Evolutionary conservation across 2,329 filamentous ascomycete species (phyloP).

Genomic region (Pseudocercospora crystallina): DNA sequence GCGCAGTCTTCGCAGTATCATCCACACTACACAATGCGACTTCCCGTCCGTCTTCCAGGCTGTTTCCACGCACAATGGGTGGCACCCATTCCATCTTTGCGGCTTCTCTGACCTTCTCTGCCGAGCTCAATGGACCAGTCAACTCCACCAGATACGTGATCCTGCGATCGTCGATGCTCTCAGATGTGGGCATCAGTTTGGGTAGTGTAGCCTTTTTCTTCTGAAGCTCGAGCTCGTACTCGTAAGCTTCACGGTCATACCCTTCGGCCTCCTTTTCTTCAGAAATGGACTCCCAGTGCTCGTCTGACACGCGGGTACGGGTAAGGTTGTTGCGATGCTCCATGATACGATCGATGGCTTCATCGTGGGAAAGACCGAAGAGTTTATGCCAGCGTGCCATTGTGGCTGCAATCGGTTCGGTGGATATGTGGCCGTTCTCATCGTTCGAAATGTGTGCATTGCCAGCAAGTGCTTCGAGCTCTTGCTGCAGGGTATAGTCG

Average conservation of each 20-base stretch:
- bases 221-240: conserved; percentile 36
- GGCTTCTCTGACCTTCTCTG: conserved; percentile 30
- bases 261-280: conserved; percentile 35
- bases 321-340: conserved; percentile 36
- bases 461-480: conserved; percentile 29
- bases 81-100: conserved; percentile 29
- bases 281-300: conserved; percentile 38
- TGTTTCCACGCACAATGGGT: conserved; percentile 25
- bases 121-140: conserved; percentile 27
- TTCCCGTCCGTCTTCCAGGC: conserved; percentile 25
- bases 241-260: conserved; percentile 42
- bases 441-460: conserved; percentile 19
- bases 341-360: conserved; percentile 36
- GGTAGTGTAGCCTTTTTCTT: conserved; percentile 28
- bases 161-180: conserved; percentile 11
- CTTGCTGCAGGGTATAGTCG: conserved; percentile 25
- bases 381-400: conserved; percentile 38
- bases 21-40: conserved; percentile 34
- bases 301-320: conserved; percentile 36
- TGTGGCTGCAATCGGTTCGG: conserved; percentile 27
- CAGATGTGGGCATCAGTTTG: conserved; percentile 20
- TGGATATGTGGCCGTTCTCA: not conserved
- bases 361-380: conserved; percentile 35
- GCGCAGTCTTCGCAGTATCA: conserved; percentile 25
- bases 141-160: conserved; percentile 34